Evolutionary conservation across 345 rosid species (phyloP), one percentile per base, ranked within the genome.

Genomic region (Turnera subulata): DNA sequence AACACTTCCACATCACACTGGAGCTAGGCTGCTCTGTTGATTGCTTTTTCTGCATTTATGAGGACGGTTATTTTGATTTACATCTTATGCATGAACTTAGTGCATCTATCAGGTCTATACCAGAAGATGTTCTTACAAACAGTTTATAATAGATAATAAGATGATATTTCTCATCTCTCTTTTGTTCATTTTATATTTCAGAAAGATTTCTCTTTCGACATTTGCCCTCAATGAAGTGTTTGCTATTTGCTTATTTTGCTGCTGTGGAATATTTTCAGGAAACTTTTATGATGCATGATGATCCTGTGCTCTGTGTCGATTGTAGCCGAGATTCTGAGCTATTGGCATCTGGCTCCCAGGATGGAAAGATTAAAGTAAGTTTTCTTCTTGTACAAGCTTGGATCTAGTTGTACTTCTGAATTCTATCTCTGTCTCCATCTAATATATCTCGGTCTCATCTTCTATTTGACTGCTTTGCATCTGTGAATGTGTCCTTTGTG

Each of bases 271-370:
- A 71, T 56, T 70, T 69, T 64, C 89, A 90, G 99, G 97, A 94
- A 79, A 82, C 89, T 59, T 90, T 94, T 78, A 94, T 94, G 97
- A 88, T 94, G 97, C 99, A 94, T 61, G 97, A 94, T 60, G 95
- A 90, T 61, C 88, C 96, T 51, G 91, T 90, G 69, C 92, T 94
- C 46, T 90, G 95, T 78, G 79, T 90, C 78, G 94, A 94, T 71
- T 90, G 90, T 76, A 93, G 99, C 79, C 82, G 87, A 80, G 99
- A 93, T 58, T 94, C 99, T 17, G 97, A 94, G 78, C 76, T 90
- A 95, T 82, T 94, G 75, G 95, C 95, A 23, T 94, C 93, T 58
- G 96, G 97, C 46, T 84, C 95, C 19, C 90, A 85, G 73, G 99
- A 94, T 73, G 99, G 99, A 67, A 94, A 88, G 76, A 80, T 94